Percentiles rank a stretch among this genome's conserved stretches.
phyloP scores from a whole-genome alignment of 2,329 filamentous ascomycete genomes.

The Allantophomopsis lycopodina region DNA sequence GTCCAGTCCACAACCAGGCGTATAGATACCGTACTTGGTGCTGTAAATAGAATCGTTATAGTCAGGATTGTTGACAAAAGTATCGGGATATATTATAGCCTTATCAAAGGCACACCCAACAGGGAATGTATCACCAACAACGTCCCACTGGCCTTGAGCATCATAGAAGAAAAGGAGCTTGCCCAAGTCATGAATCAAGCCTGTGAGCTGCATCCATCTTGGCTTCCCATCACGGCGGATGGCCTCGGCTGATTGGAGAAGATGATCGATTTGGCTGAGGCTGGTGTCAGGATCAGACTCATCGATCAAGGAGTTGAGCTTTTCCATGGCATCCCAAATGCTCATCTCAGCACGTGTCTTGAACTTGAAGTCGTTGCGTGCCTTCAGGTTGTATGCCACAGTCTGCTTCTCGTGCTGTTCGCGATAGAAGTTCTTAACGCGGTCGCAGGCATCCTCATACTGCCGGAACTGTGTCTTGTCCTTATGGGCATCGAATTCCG shows the following conservation, averaged over 20 bases:
- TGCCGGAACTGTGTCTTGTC: constrained; percentile 73
- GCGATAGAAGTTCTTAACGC: constrained; percentile 76
- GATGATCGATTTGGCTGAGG: constrained; percentile 78
- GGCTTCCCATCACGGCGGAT: constrained; percentile 77
- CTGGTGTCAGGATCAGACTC: constrained; percentile 83
- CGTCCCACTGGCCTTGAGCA: constrained; percentile 84
- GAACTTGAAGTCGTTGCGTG: constrained; percentile 56
- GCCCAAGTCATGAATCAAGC: constrained; percentile 67
- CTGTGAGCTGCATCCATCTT: constrained; percentile 69
- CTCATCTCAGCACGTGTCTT: constrained; percentile 59
- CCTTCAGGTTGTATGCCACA: constrained; percentile 71
- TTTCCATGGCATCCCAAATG: constrained; percentile 86
- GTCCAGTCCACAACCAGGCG: constrained; percentile 65
- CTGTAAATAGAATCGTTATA: constrained; percentile 55
- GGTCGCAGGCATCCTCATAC: constrained; percentile 70
- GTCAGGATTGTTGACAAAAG: constrained; percentile 69
- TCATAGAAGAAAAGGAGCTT: constrained; percentile 73
- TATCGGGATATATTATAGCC: constrained; percentile 68
- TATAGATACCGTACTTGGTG: constrained; percentile 70
- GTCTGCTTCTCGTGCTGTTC: constrained; percentile 62
- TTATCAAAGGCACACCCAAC: constrained; percentile 65
- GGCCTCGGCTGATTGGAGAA: constrained; percentile 79
- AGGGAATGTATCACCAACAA: constrained; percentile 77
- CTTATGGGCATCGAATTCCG: constrained; percentile 60
- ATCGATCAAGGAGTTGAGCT: constrained; percentile 81